Evolutionary conservation across 148 eudicot genomes (phyloP).

Genomic region (Tetragonia tetragonoides): DNA sequence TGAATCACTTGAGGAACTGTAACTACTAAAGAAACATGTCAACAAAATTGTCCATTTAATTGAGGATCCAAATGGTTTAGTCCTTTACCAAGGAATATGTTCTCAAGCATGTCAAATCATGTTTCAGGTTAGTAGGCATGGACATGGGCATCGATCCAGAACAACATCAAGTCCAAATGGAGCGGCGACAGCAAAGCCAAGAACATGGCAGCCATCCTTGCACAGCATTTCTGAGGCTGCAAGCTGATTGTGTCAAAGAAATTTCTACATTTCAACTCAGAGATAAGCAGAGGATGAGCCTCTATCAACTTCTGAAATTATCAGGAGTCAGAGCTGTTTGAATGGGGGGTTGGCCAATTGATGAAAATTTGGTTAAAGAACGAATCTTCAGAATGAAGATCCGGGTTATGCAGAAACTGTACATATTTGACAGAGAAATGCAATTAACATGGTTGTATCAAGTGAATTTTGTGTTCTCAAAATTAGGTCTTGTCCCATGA

Average conservation of each 20-base stretch:
- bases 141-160: conserved; percentile 52
- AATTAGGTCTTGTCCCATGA: conserved; percentile 28
- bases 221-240: conserved; percentile 77
- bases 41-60: not conserved
- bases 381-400: conserved; percentile 14
- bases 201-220: conserved; percentile 83
- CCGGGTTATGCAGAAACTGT: conserved; percentile 31
- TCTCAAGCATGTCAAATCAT: not conserved
- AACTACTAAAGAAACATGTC: not conserved
- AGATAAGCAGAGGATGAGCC: conserved; percentile 2
- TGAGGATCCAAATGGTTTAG: not conserved
- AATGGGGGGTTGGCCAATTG: conserved; percentile 6
- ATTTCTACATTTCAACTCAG: conserved; percentile 14
- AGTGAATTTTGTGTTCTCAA: conserved; percentile 26
- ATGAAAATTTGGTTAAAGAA: not conserved
- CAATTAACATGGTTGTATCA: conserved; percentile 33
- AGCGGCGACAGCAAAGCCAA: conserved; percentile 46
- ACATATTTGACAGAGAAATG: conserved; percentile 32
- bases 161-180: conserved; percentile 35
- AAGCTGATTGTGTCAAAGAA: conserved; percentile 42
- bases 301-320: not conserved
- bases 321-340: conserved; percentile 7
- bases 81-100: not conserved
- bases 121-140: conserved; percentile 54
- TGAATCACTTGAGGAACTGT: not conserved